Evolutionary conservation across 257 asterid genomes (phyloP), one percentile per base, ranked within the genome.

Genomic region (Forsythia viridissima): DNA sequence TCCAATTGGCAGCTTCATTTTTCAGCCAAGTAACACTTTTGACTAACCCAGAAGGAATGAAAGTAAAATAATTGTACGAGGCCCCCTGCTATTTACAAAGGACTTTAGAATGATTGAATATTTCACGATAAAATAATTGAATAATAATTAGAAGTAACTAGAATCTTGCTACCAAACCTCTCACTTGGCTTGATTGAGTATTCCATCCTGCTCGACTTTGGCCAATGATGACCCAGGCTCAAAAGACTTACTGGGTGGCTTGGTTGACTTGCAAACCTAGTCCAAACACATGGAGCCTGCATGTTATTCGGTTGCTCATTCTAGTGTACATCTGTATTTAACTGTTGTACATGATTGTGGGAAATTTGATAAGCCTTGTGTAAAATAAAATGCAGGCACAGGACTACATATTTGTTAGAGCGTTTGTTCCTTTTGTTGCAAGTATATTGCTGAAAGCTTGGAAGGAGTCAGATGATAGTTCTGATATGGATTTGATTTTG

Each of bases 361-460:
- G 81, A 71, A 51, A 13, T 16, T 5, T 70, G 51, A 73, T 9
- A 20, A 41, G 5, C 59, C 15, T 66, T 3, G 4, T 44, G 15
- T n/a, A 3, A 55, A 43, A 72, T 44, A 16, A 57, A 84, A 70
- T 83, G 85, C 92, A 94, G 98, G 97, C 90, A 38, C 97, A 92
- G 78, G 98, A 92, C 85, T 92, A 92, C 34, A 78, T 89, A 76
- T 94, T 94, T 51, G 97, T 94, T 34, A 87, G 94, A 84, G 90
- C 92, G 61, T 91, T 89, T 59, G 88, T 91, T 59, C 92, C 97
- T 40, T 92, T 94, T 41, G 78, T 81, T 21, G 94, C 97, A 3
- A 90, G 90, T 73, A 41, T 86, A 13, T 79, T 92, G 83, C 12
- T 92, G 59, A 94, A 94, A 88, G 97, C 98, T 65, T 92, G 88